Evolutionary conservation across 2,329 filamentous ascomycete species (phyloP).

Genomic region (Trichoderma harzianum): DNA sequence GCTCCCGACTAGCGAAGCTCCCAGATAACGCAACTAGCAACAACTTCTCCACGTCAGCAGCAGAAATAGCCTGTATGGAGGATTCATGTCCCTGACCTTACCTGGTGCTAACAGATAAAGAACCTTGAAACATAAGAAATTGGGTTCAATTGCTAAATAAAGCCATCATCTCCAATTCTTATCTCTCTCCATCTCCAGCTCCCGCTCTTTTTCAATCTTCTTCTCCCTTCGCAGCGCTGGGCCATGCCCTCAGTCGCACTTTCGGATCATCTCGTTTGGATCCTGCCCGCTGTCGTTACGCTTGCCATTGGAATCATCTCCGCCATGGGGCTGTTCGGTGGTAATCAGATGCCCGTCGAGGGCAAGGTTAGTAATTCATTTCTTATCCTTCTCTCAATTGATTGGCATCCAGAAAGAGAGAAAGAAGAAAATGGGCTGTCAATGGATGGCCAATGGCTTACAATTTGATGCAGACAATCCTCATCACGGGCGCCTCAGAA

Average conservation of each 20-base stretch:
- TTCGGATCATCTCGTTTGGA: constrained; percentile 21
- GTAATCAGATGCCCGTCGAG: constrained; percentile 79
- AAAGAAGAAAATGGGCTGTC: background rate
- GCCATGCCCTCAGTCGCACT: constrained; percentile 17
- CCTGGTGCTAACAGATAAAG: background rate
- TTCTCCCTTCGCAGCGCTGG: background rate
- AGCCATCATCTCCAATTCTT: background rate
- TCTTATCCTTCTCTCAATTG: background rate
- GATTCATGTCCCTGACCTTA: background rate
- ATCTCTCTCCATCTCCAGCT: background rate
- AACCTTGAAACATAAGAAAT: background rate
- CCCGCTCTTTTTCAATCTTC: background rate
- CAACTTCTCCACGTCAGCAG: background rate
- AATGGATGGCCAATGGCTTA: background rate
- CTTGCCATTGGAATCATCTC: constrained; percentile 31
- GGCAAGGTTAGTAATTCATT: constrained; percentile 62
- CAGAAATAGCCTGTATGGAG: background rate
- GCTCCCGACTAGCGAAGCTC: background rate
- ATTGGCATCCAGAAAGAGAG: background rate
- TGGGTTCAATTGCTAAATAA: background rate
- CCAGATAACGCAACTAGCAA: background rate
- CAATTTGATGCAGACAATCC: constrained; percentile 60
- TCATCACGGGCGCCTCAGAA: constrained; percentile 89
- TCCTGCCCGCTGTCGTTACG: constrained; percentile 33
- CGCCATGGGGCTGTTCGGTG: constrained; percentile 65